Conservation (phyloP, 1,284 basidiomycete species). For the Cutaneotrichosporon daszewskae region DNA sequence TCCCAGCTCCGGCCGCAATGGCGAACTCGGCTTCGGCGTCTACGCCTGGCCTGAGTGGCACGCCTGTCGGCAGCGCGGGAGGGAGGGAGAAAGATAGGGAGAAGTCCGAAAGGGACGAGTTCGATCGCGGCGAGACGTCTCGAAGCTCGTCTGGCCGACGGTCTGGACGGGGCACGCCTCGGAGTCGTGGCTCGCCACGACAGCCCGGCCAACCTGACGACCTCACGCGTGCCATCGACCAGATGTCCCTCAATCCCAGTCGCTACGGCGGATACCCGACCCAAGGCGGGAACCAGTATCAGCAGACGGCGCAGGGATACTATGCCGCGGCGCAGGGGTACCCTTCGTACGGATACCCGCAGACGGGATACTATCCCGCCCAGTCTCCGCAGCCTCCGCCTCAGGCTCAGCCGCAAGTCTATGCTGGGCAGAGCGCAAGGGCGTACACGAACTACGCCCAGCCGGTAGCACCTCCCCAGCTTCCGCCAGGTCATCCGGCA, state of each 20-base stretch:
- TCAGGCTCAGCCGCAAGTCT: not conserved
- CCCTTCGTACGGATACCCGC: too few relatives aligned
- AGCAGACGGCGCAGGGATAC: not conserved
- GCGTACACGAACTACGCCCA: not conserved
- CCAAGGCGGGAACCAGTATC: not conserved
- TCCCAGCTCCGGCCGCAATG: not conserved
- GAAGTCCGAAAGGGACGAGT: not conserved
- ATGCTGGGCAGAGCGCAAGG: too few relatives aligned
- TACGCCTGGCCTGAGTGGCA: not conserved
- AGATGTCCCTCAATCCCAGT: not conserved
- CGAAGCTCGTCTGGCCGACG: not conserved
- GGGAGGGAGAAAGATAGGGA: not conserved
- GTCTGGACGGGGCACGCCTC: not conserved
- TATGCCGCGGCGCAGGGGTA: too few relatives aligned
- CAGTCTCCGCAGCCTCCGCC: not conserved
- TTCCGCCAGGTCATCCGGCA: not conserved
- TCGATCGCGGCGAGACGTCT: not conserved
- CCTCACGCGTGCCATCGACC: constrained; percentile 11
- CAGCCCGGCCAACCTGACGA: constrained; percentile 4
- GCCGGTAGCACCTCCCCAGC: not conserved
- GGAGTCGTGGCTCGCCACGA: not conserved
- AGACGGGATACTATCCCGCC: too few relatives aligned
- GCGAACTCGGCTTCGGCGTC: not conserved
- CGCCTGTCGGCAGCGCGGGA: not conserved
- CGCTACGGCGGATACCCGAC: not conserved